phyloP scores from a whole-genome alignment of 2,329 filamentous ascomycete species.

The Xylariaceae sp. region DNA sequence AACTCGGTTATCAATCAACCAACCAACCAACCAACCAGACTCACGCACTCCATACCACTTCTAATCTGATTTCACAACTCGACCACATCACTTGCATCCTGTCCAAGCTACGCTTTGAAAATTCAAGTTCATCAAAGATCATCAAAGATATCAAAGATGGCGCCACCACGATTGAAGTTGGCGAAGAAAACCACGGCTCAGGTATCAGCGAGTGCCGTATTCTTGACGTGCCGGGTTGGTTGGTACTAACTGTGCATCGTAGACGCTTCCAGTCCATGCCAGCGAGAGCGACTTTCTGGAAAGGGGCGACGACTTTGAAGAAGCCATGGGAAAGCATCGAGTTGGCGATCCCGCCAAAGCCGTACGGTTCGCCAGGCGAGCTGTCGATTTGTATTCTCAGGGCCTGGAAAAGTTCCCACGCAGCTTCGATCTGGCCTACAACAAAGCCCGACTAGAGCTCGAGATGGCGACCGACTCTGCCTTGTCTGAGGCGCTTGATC shows the following conservation, averaged over 20 bases:
- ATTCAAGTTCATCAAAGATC: too few relatives aligned
- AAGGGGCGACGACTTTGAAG: slow-evolving; percentile 63
- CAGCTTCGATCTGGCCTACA: slow-evolving; percentile 68
- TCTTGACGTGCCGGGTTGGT: not conserved
- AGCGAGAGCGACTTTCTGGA: slow-evolving; percentile 64
- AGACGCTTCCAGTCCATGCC: slow-evolving; percentile 41
- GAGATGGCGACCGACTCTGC: slow-evolving; percentile 63
- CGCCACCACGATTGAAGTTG: slow-evolving; percentile 10
- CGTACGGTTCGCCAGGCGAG: slow-evolving; percentile 52
- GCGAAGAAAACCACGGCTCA: slow-evolving; percentile 6
- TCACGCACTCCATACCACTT: too few relatives aligned
- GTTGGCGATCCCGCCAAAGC: slow-evolving; percentile 63
- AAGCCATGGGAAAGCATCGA: slow-evolving; percentile 69
- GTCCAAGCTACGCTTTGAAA: too few relatives aligned
- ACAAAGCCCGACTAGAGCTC: slow-evolving; percentile 67
- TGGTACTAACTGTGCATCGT: slow-evolving; percentile 3
- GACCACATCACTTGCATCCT: too few relatives aligned
- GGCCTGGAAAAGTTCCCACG: slow-evolving; percentile 55
- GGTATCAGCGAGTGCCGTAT: not conserved
- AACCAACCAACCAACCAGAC: too few relatives aligned
- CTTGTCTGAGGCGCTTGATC: slow-evolving; percentile 53
- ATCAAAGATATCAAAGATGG: slow-evolving; percentile 3
- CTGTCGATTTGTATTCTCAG: slow-evolving; percentile 60
- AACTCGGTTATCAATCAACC: too few relatives aligned
- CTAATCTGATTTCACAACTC: too few relatives aligned